phyloP scores from a whole-genome alignment of 108 stramenopile genomes.

The Epipyxis sp. region DNA sequence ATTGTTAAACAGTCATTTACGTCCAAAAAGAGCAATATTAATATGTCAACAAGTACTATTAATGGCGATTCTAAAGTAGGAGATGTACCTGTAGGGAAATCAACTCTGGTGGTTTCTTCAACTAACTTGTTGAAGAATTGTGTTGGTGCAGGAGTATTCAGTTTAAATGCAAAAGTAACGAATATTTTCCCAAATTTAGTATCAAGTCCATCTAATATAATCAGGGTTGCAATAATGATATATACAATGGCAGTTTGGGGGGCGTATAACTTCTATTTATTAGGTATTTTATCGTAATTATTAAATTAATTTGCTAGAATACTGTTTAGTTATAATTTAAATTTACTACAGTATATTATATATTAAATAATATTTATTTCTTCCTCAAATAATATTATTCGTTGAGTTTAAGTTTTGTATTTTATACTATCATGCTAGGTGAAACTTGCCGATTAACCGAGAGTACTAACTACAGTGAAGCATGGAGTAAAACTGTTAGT shows the following conservation, averaged over 20 bases:
- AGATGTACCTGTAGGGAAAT: not conserved
- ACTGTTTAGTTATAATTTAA: no score
- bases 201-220: not conserved
- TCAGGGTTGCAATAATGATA: not conserved
- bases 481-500: not conserved
- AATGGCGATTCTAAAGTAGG: no score
- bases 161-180: not conserved
- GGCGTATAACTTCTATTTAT: not conserved
- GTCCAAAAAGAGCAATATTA: no score
- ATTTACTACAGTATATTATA: no score
- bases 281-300: no score
- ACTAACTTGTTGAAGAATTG: constrained; percentile 15
- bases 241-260: not conserved
- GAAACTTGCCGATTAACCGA: not conserved
- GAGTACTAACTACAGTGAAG: not conserved
- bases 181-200: not conserved
- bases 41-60: no score
- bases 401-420: no score
- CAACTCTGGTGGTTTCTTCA: not conserved
- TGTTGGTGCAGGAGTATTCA: constrained; percentile 19
- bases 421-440: constrained; percentile 5
- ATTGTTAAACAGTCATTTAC: no score
- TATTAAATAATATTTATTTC: no score
- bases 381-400: no score
- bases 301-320: no score